phyloP scores from a whole-genome alignment of 257 asterid species.

The Penstemon newberryi region DNA sequence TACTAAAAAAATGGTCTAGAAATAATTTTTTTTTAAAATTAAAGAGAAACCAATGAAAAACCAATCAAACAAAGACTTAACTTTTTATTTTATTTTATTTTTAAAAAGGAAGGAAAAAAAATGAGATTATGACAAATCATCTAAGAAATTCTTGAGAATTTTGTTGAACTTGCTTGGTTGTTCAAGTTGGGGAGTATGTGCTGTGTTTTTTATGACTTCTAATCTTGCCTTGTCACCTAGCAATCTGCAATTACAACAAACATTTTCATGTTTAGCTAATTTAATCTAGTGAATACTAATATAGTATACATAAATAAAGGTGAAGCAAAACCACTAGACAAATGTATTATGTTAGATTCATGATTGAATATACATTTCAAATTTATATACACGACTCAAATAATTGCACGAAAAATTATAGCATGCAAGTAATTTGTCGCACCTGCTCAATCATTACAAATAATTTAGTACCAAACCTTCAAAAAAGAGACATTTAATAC shows the following conservation, averaged over 20 bases:
- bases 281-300: neutral
- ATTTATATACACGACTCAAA: neutral
- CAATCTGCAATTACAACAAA: constrained; percentile 37
- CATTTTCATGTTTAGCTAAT: neutral
- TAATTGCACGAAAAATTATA: neutral
- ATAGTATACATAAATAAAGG: neutral
- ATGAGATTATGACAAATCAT: neutral
- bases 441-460: too few species aligned
- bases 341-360: too few species aligned
- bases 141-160: constrained; percentile 33
- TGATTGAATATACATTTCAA: neutral
- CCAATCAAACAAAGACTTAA: too few species aligned
- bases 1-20: too few species aligned
- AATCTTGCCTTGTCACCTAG: constrained; percentile 53
- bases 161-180: constrained; percentile 36
- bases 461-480: too few species aligned
- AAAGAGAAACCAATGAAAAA: too few species aligned
- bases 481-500: too few species aligned
- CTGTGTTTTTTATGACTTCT: constrained; percentile 48
- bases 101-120: neutral
- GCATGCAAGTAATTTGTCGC: too few species aligned
- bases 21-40: too few species aligned
- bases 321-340: too few species aligned
- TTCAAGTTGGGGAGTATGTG: constrained; percentile 73
- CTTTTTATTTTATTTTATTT: neutral